phyloP scores from a whole-genome alignment of 2,329 filamentous ascomycete species.

The Calonectria naviculata region DNA sequence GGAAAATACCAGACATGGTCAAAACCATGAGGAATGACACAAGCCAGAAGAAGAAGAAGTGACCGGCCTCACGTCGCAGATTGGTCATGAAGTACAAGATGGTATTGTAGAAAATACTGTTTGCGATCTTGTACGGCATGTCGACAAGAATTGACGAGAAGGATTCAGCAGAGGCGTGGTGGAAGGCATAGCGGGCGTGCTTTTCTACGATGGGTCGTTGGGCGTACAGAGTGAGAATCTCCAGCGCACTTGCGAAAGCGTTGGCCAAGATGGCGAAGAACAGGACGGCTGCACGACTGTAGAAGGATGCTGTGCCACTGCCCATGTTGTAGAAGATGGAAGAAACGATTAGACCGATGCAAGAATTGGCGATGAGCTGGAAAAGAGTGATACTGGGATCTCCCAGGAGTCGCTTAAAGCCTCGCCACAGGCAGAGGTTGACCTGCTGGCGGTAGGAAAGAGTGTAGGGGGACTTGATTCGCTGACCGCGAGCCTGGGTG shows the following conservation, averaged over 20 bases:
- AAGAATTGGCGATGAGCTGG: constrained; percentile 12
- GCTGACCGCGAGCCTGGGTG: constrained; percentile 9
- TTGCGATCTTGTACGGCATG: constrained; percentile 55
- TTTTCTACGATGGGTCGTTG: constrained; percentile 53
- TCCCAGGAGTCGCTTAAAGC: constrained; percentile 8
- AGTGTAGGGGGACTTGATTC: constrained; percentile 20
- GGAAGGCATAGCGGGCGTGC: constrained; percentile 52
- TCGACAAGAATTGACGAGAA: constrained; percentile 53
- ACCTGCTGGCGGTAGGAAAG: constrained; percentile 18
- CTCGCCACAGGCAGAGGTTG: constrained; percentile 19
- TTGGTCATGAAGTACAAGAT: constrained; percentile 62
- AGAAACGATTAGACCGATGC: constrained; percentile 8
- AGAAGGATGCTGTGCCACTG: not conserved
- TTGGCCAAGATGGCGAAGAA: constrained; percentile 68
- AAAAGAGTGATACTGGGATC: constrained; percentile 14
- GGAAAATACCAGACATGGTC: constrained; percentile 74
- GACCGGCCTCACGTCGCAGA: constrained; percentile 54
- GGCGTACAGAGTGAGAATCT: constrained; percentile 52
- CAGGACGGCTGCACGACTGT: constrained; percentile 54
- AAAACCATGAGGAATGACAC: constrained; percentile 65
- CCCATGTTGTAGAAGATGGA: constrained; percentile 20
- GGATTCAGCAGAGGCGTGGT: constrained; percentile 50
- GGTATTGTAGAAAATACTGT: constrained; percentile 55
- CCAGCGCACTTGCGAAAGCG: constrained; percentile 53
- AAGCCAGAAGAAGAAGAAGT: constrained; percentile 60